A percentile compares a stretch with the other conserved stretches of the same genome.
phyloP scores from a whole-genome alignment of 768 basidiomycete genomes.

The Royoungia palumana region DNA sequence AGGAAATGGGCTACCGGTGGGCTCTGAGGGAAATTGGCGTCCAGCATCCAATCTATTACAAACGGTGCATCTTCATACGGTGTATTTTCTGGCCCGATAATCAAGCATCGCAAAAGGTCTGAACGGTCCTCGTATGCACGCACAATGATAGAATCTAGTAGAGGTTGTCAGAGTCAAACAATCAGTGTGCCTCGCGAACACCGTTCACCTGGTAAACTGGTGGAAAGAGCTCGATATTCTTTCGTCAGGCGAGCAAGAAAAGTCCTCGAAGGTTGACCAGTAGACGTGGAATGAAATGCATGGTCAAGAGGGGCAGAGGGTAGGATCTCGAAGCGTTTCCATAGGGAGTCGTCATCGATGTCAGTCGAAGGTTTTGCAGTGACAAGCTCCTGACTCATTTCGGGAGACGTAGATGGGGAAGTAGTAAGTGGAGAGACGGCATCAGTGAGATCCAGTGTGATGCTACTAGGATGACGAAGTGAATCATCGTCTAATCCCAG shows the following conservation, averaged over 20 bases:
- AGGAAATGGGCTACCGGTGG: conserved; percentile 88
- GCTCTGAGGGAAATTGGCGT: conserved; percentile 76
- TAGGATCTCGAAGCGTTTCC: conserved; percentile 83
- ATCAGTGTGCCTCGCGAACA: neutral
- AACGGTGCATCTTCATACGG: conserved; percentile 96
- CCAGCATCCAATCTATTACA: conserved; percentile 91
- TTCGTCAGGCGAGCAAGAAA: conserved; percentile 76
- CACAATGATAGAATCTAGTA: conserved; percentile 78
- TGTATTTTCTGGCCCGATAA: conserved; percentile 90
- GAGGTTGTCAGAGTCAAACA: conserved; percentile 5
- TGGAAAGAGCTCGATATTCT: conserved; percentile 78
- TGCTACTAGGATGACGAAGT: conserved; percentile 12
- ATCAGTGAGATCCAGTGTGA: conserved; percentile 20
- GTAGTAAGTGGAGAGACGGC: conserved; percentile 23
- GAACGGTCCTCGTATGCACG: conserved; percentile 87
- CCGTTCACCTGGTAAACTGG: conserved; percentile 74
- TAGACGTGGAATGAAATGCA: conserved; percentile 63
- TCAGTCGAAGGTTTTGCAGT: conserved; percentile 26
- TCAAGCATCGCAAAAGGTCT: conserved; percentile 83
- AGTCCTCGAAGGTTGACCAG: conserved; percentile 62
- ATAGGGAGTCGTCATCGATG: conserved; percentile 43
- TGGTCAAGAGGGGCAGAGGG: conserved; percentile 78
- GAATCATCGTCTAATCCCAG: conserved; percentile 18
- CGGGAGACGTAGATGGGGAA: conserved; percentile 32
- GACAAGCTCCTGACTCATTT: conserved; percentile 30